Base-by-base conservation (phyloP, 192 early-diverging fungal species). In the Phycomyces blakesleeanus region DNA sequence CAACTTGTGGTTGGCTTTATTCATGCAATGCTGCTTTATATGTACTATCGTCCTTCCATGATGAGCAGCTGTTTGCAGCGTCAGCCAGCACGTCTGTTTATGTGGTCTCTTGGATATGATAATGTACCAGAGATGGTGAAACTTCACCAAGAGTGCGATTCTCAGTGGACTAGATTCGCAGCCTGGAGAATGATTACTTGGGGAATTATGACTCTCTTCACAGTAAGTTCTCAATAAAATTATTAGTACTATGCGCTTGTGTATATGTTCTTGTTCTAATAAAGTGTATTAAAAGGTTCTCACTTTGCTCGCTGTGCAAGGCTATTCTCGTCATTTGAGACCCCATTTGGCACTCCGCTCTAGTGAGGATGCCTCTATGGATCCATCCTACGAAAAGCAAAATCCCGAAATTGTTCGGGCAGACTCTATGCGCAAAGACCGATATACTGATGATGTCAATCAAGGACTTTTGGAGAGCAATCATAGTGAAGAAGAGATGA, bases 31-130 rank as follows among this genome's bases (percentile, higher is more conserved):
- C 18, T 68, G 40, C 16, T 68, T 0, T 61, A 39, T 37, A 16
- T 25, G 25, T 16, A 38, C 2, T 68, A 68, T 25, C 59, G 42
- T 9, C 40, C 51, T 4, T 22, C 24, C 0, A 12, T 68, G 21
- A 49, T 68, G 51, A 39, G 52, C 16, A 27, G 57, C 1, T 67
- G 66, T 52, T 37, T 67, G 3, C 66, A 67, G 22, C 25, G 63
- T 41, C 63, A 64, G 42, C 27, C 27, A 7, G 14, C 42, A 0
- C 27, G 55, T 14, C 26, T 22, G n/a, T 64, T 64, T 57, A 39
- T 52, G 53, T 64, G 63, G 63, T 50, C 52, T 21, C 20, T 21
- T 37, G 20, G 42, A 2, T 47, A 50, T 50, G 18, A 64, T 6
- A 37, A 47, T 18, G 26, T 44, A 11, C 14, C 49, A 37, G 29